Percentiles rank a stretch among this genome's conserved stretches.
These are phyloP conservation scores for Pleochaeta shiraiana DNA, from an alignment of 2,329 filamentous ascomycete genomes.

Conservation along the genomic window DNA sequence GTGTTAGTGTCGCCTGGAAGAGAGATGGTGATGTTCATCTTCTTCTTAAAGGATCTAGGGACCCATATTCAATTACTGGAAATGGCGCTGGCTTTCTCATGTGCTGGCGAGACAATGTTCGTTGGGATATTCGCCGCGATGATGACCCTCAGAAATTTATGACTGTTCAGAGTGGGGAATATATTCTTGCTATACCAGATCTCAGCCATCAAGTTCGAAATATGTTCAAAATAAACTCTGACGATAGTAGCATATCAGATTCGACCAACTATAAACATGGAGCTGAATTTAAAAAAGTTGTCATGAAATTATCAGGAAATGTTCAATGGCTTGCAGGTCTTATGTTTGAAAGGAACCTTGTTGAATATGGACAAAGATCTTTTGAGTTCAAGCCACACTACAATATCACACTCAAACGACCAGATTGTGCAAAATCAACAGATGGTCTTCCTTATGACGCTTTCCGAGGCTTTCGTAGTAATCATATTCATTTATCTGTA, in stretches of 20 bases:
- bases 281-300: constrained; percentile 89
- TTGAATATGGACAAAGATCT: constrained; percentile 40
- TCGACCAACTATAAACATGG: constrained; percentile 42
- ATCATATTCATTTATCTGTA: constrained; percentile 90
- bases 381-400: constrained; percentile 91
- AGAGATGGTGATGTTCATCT: constrained; percentile 92
- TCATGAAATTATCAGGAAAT: constrained; percentile 96
- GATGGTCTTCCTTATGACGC: constrained; percentile 55
- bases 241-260: constrained; percentile 30
- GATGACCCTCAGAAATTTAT: constrained; percentile 86
- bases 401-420: constrained; percentile 66
- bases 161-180: constrained; percentile 88
- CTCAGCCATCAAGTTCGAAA: constrained; percentile 65
- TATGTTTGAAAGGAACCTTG: constrained; percentile 72
- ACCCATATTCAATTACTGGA: constrained; percentile 84
- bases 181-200: constrained; percentile 83
- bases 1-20: constrained; percentile 75
- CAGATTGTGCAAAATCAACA: constrained; percentile 41
- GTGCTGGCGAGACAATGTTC: constrained; percentile 94
- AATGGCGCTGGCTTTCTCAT: constrained; percentile 90
- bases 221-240: constrained; percentile 27
- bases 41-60: constrained; percentile 72
- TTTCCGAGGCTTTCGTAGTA: constrained; percentile 88
- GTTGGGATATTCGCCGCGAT: constrained; percentile 63
- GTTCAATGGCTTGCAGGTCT: constrained; percentile 83